Percentiles rank a stretch among this genome's conserved stretches.
These are phyloP conservation scores for Ascochyta pisi DNA, from an alignment of 2,329 filamentous ascomycete genomes.

Conservation along the genomic window DNA sequence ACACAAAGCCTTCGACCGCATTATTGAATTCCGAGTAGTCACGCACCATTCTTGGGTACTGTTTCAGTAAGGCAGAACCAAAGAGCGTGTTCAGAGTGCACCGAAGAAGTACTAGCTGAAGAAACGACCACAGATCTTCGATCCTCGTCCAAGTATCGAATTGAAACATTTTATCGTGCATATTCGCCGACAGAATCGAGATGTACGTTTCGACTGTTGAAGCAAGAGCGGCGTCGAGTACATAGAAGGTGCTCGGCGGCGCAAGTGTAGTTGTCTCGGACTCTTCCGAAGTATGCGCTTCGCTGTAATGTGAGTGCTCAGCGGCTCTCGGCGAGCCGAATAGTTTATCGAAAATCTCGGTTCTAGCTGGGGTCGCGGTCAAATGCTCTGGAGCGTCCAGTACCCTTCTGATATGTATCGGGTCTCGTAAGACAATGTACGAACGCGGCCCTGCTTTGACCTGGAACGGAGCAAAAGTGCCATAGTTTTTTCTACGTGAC, in stretches of 20 bases:
- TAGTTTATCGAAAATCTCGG: slow-evolving; percentile 23
- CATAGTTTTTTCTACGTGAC: slow-evolving; percentile 32
- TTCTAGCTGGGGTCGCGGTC: not conserved
- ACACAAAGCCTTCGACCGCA: slow-evolving; percentile 24
- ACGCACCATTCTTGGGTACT: slow-evolving; percentile 32
- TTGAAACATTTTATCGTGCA: slow-evolving; percentile 43
- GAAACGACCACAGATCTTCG: slow-evolving; percentile 41
- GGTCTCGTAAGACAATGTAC: slow-evolving; percentile 32
- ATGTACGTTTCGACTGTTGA: slow-evolving; percentile 27
- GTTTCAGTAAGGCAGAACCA: slow-evolving; percentile 32
- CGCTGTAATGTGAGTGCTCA: slow-evolving; percentile 9
- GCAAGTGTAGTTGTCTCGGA: not conserved
- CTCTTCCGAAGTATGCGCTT: not conserved
- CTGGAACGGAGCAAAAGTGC: slow-evolving; percentile 29
- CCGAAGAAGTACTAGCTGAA: slow-evolving; percentile 35
- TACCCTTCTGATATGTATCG: slow-evolving; percentile 28
- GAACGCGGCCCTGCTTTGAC: slow-evolving; percentile 28
- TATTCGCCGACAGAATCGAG: slow-evolving; percentile 28
- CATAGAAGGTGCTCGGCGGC: slow-evolving; percentile 11
- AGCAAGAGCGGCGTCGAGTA: slow-evolving; percentile 22
- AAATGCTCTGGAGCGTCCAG: slow-evolving; percentile 22
- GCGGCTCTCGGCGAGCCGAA: slow-evolving; percentile 20
- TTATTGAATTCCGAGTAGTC: slow-evolving; percentile 39
- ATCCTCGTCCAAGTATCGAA: slow-evolving; percentile 38
- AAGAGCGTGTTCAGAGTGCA: slow-evolving; percentile 35